These are phyloP conservation scores for Thalassiosira ordinaria DNA, from an alignment of 352 stramenopile genomes.

Conservation along the genomic window DNA sequence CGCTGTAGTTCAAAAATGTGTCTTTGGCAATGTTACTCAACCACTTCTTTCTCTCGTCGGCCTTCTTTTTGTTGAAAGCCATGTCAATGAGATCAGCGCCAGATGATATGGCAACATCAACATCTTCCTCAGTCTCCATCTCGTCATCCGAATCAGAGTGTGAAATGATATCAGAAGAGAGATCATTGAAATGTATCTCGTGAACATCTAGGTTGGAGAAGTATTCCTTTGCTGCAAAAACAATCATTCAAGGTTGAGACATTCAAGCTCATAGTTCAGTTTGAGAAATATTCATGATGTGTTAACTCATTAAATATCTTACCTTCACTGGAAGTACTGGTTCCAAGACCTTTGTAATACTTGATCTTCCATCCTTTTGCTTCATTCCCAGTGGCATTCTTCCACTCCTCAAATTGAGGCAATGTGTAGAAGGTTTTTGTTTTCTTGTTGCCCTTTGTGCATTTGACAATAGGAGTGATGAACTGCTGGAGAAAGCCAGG, in stretches of 20 bases:
- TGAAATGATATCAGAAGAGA: constrained; percentile 37
- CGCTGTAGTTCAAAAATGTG: constrained; percentile 93
- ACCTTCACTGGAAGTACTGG: constrained; percentile 91
- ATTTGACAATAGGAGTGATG: constrained; percentile 99
- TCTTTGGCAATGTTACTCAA: constrained; percentile 90
- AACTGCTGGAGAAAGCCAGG: constrained; percentile 98
- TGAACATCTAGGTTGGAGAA: constrained; percentile 96
- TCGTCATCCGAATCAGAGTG: constrained; percentile 40
- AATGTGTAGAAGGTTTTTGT: constrained; percentile 95
- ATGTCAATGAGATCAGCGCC: constrained; percentile 97
- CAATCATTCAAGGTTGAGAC: too few relatives aligned
- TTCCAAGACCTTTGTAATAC: constrained; percentile 99
- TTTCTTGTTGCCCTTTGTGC: constrained; percentile 88
- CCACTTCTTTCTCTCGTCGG: constrained; percentile 96
- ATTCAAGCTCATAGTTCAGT: too few relatives aligned
- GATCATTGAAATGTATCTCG: constrained; percentile 89
- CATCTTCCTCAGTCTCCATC: constrained; percentile 59
- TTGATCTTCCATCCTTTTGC: constrained; percentile 96
- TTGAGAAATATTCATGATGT: too few relatives aligned
- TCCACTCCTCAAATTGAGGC: constrained; percentile 96
- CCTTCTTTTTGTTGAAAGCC: constrained; percentile 97
- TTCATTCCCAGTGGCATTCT: constrained; percentile 85
- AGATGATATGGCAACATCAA: constrained; percentile 48
- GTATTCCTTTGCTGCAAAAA: constrained; percentile 93
- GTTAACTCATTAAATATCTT: not conserved